Evolutionary conservation across 2,329 filamentous ascomycete genomes (phyloP).

Genomic region (Aspergillus calidoustus): DNA sequence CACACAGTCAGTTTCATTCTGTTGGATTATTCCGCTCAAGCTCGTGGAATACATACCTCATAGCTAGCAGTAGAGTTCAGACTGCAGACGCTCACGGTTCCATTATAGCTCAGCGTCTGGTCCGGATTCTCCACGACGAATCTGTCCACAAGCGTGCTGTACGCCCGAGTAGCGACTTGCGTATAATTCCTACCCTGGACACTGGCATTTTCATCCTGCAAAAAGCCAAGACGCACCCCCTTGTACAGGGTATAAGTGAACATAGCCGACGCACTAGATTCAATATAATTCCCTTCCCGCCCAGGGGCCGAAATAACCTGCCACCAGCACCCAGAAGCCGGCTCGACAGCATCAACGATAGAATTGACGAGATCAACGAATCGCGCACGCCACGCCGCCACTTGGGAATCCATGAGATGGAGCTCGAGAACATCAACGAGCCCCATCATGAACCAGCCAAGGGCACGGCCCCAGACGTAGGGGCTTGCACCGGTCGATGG

Average conservation of each 20-base stretch:
- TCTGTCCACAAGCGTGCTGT: conserved; percentile 48
- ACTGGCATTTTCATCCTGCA: conserved; percentile 20
- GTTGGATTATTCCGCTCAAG: neutral
- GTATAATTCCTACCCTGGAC: conserved; percentile 35
- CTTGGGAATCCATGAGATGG: conserved; percentile 41
- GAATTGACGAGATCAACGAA: conserved; percentile 49
- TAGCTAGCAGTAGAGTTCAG: conserved; percentile 54
- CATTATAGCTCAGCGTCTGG: conserved; percentile 56
- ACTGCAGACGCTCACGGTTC: conserved; percentile 59
- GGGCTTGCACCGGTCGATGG: conserved; percentile 56
- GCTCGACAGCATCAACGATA: conserved; percentile 49
- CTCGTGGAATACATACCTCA: conserved; percentile 44
- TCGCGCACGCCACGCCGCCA: conserved; percentile 42
- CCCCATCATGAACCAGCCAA: conserved; percentile 61
- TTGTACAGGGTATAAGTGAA: conserved; percentile 59
- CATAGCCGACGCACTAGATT: conserved; percentile 64
- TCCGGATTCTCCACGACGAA: conserved; percentile 55
- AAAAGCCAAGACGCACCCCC: conserved; percentile 46
- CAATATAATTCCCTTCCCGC: conserved; percentile 61
- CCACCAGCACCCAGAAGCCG: conserved; percentile 59
- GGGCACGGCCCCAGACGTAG: conserved; percentile 58
- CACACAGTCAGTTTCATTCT: neutral
- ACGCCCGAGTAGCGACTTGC: conserved; percentile 48
- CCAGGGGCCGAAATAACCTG: conserved; percentile 59
- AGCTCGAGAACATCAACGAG: conserved; percentile 57